These are phyloP conservation scores for Perilla frutescens DNA, from an alignment of 257 asterid species.

Conservation along the genomic window DNA sequence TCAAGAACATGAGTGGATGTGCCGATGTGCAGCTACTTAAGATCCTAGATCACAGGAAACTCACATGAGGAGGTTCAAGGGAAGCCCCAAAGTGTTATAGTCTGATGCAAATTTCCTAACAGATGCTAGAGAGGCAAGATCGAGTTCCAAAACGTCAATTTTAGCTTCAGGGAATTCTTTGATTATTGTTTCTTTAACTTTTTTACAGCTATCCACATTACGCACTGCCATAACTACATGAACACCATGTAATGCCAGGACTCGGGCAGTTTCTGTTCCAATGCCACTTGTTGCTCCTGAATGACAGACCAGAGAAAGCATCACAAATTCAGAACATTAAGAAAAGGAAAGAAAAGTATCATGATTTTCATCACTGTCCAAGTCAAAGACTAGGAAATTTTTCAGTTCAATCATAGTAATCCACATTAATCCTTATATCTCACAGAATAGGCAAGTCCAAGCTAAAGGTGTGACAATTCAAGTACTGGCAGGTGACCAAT, in stretches of 20 bases:
- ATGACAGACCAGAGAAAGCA: slow-evolving; percentile 21
- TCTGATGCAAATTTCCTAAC: slow-evolving; percentile 64
- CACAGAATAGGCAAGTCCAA: not conserved
- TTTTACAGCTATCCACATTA: slow-evolving; percentile 42
- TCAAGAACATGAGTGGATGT: not conserved
- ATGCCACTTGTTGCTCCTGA: slow-evolving; percentile 84
- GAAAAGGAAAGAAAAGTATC: not conserved
- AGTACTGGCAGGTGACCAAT: not conserved
- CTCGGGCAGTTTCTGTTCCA: slow-evolving; percentile 59
- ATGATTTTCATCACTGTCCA: not conserved
- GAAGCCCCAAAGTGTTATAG: slow-evolving; percentile 49
- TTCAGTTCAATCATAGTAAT: too few species aligned
- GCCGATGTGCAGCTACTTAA: not conserved
- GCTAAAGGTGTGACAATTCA: not conserved
- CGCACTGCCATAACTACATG: slow-evolving; percentile 73
- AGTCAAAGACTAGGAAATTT: too few species aligned
- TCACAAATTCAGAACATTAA: not conserved
- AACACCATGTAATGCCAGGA: slow-evolving; percentile 54
- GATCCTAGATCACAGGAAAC: not conserved
- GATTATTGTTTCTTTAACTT: slow-evolving; percentile 46
- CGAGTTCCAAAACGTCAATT: slow-evolving; percentile 63
- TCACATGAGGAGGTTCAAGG: slow-evolving; percentile 68
- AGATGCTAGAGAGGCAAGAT: slow-evolving; percentile 55
- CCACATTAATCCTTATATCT: too few species aligned
- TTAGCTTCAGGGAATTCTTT: slow-evolving; percentile 55